These are phyloP conservation scores for Anisodus tanguticus DNA, from an alignment of 257 asterid species.

Conservation along the genomic window DNA sequence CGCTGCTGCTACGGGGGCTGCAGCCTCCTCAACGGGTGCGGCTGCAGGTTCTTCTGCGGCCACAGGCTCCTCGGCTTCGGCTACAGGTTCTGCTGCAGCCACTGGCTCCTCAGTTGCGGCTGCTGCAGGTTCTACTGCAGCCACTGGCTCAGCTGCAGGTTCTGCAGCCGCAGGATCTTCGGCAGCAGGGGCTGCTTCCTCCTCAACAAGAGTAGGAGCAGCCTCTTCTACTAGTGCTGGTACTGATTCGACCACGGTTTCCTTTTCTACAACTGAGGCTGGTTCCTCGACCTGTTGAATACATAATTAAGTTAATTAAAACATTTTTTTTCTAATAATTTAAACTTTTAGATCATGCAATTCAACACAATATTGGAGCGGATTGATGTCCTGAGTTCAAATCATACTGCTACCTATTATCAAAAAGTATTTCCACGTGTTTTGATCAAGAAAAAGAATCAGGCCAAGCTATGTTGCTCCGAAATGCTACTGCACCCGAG, in stretches of 20 bases:
- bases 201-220: neutral
- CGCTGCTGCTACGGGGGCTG: neutral
- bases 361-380: neutral
- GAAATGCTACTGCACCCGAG: no score
- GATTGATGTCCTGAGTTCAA: neutral
- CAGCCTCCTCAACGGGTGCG: neutral
- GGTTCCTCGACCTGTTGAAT: neutral
- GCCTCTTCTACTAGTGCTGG: slow-evolving; percentile 12
- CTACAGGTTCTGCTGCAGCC: slow-evolving; percentile 25
- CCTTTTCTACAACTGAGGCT: neutral
- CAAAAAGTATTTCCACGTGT: neutral
- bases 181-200: neutral
- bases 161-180: neutral
- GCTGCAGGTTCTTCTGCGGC: neutral
- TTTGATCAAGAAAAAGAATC: neutral
- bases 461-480: neutral
- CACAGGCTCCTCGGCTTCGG: neutral
- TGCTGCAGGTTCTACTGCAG: no score
- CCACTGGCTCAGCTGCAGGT: neutral
- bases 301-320: neutral
- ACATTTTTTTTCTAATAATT: neutral
- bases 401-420: neutral
- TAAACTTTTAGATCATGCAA: neutral
- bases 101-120: neutral
- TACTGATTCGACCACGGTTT: neutral